Percentiles rank a stretch among this genome's conserved stretches.
Evolutionary conservation across 2,329 filamentous ascomycete genomes (phyloP).

Genomic region (Pseudocercospora macadamiae): DNA sequence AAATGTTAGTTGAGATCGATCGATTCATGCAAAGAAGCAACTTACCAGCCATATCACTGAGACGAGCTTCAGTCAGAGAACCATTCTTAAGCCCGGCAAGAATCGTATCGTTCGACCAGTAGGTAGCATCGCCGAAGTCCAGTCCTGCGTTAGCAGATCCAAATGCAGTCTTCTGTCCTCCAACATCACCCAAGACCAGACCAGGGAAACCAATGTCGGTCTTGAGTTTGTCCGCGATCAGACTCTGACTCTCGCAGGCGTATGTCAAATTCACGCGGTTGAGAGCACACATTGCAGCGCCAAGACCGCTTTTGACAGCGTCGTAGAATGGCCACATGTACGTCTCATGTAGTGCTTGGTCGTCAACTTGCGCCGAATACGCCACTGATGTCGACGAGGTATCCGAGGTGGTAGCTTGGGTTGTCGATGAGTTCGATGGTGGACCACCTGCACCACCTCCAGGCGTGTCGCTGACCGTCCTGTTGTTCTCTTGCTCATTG

Average conservation of each 20-base stretch:
- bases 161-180: not conserved
- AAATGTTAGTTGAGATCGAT: too few species aligned
- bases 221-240: not conserved
- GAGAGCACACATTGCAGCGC: not conserved
- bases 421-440: too few species aligned
- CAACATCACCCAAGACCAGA: not conserved
- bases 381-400: not conserved
- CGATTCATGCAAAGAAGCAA: too few species aligned
- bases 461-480: too few species aligned
- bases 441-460: not conserved
- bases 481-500: not conserved
- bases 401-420: too few species aligned
- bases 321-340: slow-evolving; percentile 1
- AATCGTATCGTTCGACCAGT: too few species aligned
- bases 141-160: not conserved
- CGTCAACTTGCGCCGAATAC: not conserved
- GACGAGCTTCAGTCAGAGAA: too few species aligned
- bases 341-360: not conserved
- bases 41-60: too few species aligned
- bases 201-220: not conserved
- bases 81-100: too few species aligned
- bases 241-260: not conserved
- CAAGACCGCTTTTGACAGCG: not conserved
- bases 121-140: too few species aligned
- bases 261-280: not conserved